A percentile compares a stretch with the other conserved stretches of the same genome.
These are phyloP conservation scores for Globisporangium parvum DNA, from an alignment of 352 stramenopile genomes.

Conservation along the genomic window DNA sequence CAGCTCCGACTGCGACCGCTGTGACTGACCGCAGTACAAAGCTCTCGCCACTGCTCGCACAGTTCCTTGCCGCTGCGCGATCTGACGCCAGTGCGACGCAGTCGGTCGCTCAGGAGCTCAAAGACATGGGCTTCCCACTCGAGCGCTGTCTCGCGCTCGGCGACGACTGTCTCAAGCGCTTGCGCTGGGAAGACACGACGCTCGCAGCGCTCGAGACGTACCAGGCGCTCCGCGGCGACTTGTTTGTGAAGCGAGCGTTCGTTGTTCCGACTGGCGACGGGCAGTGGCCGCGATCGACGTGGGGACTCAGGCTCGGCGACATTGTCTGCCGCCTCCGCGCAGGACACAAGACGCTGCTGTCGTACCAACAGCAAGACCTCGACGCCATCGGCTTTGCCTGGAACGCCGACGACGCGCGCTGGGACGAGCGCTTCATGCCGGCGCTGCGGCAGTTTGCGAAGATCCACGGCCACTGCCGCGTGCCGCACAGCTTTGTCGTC, in stretches of 20 bases:
- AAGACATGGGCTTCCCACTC: neutral
- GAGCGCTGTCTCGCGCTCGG: neutral
- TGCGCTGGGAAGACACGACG: neutral
- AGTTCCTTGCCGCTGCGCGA: neutral
- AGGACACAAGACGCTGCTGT: neutral
- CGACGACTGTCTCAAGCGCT: neutral
- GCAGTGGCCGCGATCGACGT: constrained; percentile 2
- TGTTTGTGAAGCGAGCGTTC: neutral
- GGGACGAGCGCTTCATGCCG: neutral
- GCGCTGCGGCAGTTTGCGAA: constrained; percentile 5
- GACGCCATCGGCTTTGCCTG: constrained; percentile 8
- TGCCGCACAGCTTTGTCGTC: neutral
- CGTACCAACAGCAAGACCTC: constrained; percentile 1
- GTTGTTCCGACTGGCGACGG: constrained; percentile 2
- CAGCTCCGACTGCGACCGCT: neutral
- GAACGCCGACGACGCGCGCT: neutral
- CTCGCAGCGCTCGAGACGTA: constrained; percentile 4
- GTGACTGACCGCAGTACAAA: neutral
- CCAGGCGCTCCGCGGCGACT: neutral
- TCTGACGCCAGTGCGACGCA: neutral
- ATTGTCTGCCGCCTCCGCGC: neutral
- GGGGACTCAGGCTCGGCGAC: constrained; percentile 1
- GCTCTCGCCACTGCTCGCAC: neutral
- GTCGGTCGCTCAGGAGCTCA: neutral
- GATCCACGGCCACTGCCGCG: constrained; percentile 1